Base-by-base conservation (phyloP, 140 eudicot genomes). In the Bidens hawaiensis region DNA sequence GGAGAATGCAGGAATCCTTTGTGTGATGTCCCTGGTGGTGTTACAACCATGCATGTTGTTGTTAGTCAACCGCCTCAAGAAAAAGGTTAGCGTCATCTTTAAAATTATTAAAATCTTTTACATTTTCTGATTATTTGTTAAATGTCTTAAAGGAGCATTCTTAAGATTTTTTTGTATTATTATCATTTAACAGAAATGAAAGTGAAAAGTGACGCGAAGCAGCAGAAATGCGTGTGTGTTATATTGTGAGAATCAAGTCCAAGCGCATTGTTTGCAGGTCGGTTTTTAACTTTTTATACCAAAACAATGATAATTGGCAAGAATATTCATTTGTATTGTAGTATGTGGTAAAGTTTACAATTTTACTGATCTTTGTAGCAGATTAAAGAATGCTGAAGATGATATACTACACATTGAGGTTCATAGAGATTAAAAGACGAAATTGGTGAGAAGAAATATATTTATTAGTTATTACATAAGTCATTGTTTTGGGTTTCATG, bases 31-130 rank as follows among this genome's bases (percentile, higher is more conserved):
- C 89, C 89, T 1, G 86, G 85, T 25, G 89, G 80, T 30, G 86
- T 84, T 64, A 84, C 79, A 25, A 84, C 96, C 60, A 82, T 88
- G 96, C 96, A 88, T 62, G 94, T 88, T n/a, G 79, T 79, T 23
- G 89, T 88, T 64, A 89, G 78, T 36, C 94, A 82, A 67, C 90
- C 89, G 18, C 73, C 84, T 60, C 70, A 33, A 45, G 85, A 84
- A 59, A 87, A 84, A 79, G 89, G 94, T 86, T 19, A 28, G 57
- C 19, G 27, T 46, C 31, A 11, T 24, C 68, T 22, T 51, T 23
- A 30, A 47, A 18, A n/a, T 23, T 53, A 26, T 45, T 63, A 31
- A 64, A 14, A 64, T 49, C 27, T 11, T n/a, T 28, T 47, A 47
- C 34, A 23, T 21, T 5, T 22, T 31, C 17, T 60, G 14, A 5